Evolutionary conservation across 2,329 filamentous ascomycete species (phyloP), one percentile per base, ranked within the genome.

Genomic region (Phyllachora maydis): DNA sequence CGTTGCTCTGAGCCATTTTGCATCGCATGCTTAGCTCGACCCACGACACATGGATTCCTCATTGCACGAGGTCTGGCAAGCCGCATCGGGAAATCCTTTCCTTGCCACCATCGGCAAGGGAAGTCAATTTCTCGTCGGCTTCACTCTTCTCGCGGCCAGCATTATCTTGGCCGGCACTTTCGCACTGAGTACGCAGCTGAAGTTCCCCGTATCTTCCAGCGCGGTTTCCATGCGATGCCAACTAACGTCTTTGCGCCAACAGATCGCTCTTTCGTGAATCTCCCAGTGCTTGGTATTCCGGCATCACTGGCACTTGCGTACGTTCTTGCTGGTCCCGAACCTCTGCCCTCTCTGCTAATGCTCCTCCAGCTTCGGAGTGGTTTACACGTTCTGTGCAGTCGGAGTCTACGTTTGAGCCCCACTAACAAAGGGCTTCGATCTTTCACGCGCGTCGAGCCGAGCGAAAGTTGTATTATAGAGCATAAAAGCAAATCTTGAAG

Each of bases 321-420:
- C 42, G 78, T 54, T 18, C 23, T 14, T 22, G 12, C 21, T 24
- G 23, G 10, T 9, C 25, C 14, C 15, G 11, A 12, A 16, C n/a
- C 5, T 13, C 6, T 14, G 6, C 10, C 5, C 19, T 23, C 23
- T 30, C 19, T 36, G 28, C 16, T 30, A 22, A 26, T 19, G 25
- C 14, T 8, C 11, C 14, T 13, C 8, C 42, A 93, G 85, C 23
- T 77, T 92, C 49, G 88, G 88, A 38, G 74, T 85, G 23, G 82
- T 98, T 21, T 93, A 88, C 54, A 92, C 93, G 75, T 95, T 98
- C 54, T 98, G 88, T 53, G 88, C 83, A 30, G 88, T 88, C 46
- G 88, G 88, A 47, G 88, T 98, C 44, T 95, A 98, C 70, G 81
- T 98, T 49, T 98, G 67, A 59, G 47, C 66, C 53, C 56, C 51